Percentiles rank a stretch among this genome's conserved stretches.
Evolutionary conservation across 2,329 filamentous ascomycete genomes (phyloP).

Genomic region (Aspergillus terreus): DNA sequence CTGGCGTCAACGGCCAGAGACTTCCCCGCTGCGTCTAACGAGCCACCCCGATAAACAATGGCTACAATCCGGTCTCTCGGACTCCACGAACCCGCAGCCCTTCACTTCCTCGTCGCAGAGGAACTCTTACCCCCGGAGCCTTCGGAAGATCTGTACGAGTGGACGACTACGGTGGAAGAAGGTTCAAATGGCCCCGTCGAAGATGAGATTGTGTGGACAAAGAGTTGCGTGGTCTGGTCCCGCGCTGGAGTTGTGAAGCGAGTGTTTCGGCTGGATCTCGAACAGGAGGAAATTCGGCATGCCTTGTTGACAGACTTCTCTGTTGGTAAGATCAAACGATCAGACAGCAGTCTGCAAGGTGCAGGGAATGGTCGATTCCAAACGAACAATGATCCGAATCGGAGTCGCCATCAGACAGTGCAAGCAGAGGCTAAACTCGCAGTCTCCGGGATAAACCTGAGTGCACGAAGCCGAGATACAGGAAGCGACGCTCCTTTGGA

Average conservation of each 20-base stretch:
- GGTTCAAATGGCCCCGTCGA: slow-evolving; percentile 50
- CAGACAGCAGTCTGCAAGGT: slow-evolving; percentile 8
- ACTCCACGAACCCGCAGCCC: slow-evolving; percentile 79
- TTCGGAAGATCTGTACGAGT: slow-evolving; percentile 62
- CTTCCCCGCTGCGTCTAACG: slow-evolving; percentile 17
- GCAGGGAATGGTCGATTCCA: slow-evolving; percentile 3
- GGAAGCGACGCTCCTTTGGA: slow-evolving; percentile 16
- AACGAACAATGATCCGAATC: slow-evolving; percentile 5
- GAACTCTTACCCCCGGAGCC: slow-evolving; percentile 68
- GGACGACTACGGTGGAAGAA: slow-evolving; percentile 60
- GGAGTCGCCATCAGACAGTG: slow-evolving; percentile 11
- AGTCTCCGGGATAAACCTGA: slow-evolving; percentile 19
- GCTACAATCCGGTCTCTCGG: slow-evolving; percentile 87
- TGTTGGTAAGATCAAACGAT: slow-evolving; percentile 29
- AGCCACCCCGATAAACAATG: slow-evolving; percentile 65
- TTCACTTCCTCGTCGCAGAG: slow-evolving; percentile 80
- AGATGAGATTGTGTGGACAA: slow-evolving; percentile 77
- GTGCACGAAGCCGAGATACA: slow-evolving; percentile 24
- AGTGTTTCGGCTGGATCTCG: slow-evolving; percentile 78
- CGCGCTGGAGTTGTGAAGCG: slow-evolving; percentile 80
- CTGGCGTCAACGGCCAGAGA: slow-evolving; percentile 22
- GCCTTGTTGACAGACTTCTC: slow-evolving; percentile 83
- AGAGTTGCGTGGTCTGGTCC: slow-evolving; percentile 80
- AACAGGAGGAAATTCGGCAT: slow-evolving; percentile 82
- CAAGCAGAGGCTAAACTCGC: slow-evolving; percentile 22